These are phyloP conservation scores for Fusarium continuum DNA, from an alignment of 2,329 filamentous ascomycete species.

Conservation along the genomic window DNA sequence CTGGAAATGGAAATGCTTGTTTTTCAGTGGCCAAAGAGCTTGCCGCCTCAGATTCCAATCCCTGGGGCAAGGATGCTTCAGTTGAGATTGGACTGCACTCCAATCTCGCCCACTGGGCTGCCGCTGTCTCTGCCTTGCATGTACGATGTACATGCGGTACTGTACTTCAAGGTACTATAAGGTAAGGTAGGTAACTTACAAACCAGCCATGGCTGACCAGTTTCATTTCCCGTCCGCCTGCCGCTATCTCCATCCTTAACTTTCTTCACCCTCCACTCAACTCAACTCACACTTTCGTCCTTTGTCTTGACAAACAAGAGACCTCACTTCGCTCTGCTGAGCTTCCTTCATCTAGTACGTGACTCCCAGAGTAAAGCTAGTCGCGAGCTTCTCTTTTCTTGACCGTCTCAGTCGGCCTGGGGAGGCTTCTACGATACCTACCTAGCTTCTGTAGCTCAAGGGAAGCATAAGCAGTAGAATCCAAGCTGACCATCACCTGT, in stretches of 20 bases:
- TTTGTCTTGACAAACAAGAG: background rate
- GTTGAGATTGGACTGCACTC: conserved; percentile 27
- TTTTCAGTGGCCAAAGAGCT: conserved; percentile 34
- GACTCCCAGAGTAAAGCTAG: background rate
- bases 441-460: background rate
- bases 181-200: conserved; percentile 10
- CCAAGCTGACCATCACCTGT: conserved; percentile 21
- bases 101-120: conserved; percentile 23
- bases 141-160: background rate
- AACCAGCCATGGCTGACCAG: conserved; percentile 18
- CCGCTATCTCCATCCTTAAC: conserved; percentile 15
- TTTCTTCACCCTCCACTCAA: conserved; percentile 1
- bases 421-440: background rate
- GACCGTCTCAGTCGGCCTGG: background rate
- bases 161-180: background rate
- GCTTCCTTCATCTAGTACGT: conserved; percentile 18
- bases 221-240: conserved; percentile 25
- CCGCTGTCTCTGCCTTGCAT: background rate
- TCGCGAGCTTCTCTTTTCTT: background rate
- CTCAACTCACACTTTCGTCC: background rate
- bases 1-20: conserved; percentile 36
- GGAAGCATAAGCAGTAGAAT: background rate
- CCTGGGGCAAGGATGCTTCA: conserved; percentile 31
- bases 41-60: conserved; percentile 20
- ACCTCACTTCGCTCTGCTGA: background rate